Base-by-base conservation (phyloP, 2,329 filamentous ascomycete species). In the Penicillium sp. region DNA sequence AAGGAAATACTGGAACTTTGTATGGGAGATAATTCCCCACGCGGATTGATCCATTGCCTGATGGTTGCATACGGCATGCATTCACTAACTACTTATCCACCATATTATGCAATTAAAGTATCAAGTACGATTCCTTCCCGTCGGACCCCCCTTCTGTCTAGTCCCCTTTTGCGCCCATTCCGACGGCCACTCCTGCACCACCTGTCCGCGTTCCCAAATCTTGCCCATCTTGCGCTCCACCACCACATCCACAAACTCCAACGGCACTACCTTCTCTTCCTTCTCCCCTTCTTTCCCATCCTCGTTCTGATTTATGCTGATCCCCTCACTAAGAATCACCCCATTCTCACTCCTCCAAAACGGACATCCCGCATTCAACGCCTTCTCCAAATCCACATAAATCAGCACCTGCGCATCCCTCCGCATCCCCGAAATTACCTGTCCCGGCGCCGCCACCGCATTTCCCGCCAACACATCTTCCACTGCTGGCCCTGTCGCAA, bases 311-410 rank as follows among this genome's bases (percentile, higher is more conserved):
- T n/a, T n/a, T n/a, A n/a, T n/a, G n/a, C n/a, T n/a, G n/a, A n/a
- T 33, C 8, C 67, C 79, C 68, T 63, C 75, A 69, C 63, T 72
- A 56, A 91, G 69, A 53, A 90, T 77, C 8, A 91, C 87, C 2
- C 81, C 84, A 63, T 91, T 91, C 58, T 86, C 84, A 64, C 85
- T 88, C 53, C 81, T 66, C 82, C 86, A 94, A 79, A 90, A 95
- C 62, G 76, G 75, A 55, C 88, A 70, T 0, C 75, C 75, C 0
- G 71, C 81, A 37, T 71, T 70, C 60, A 95, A 64, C 59, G 87
- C 84, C 61, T 74, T 74, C 66, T 74, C 70, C 26, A 95, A 70
- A 68, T 95, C 82, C 49, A 95, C 73, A 69, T 87, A 87, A 26
- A 96, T 77, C 54, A 95, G 63, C 35, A 94, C 70, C 69, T 93